Base-by-base conservation (phyloP, 1,139 yeast genomes). In the Lodderomyces orthopsilosis region DNA sequence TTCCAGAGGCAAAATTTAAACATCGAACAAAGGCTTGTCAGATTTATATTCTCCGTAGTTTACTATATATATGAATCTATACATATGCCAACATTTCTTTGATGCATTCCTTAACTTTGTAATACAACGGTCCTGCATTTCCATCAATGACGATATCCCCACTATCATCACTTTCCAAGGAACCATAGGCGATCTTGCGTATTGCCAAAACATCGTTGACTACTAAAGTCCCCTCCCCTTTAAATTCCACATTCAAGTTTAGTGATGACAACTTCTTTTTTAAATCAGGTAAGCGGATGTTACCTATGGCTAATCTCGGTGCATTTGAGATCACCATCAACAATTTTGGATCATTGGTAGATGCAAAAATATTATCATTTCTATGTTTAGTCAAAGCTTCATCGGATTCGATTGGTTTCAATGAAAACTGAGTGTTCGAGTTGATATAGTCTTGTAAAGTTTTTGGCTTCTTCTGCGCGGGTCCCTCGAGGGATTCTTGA, bases 211-310 rank as follows among this genome's bases (percentile, higher is more conserved):
- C 70, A 47, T 85, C 87, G 56, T 91, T 91, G 33, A 95, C 86
- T 7, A 91, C 95, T 41, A 93, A 68, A 0, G 91, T 83, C 59
- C 98, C 98, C 59, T 90, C 97, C 44, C 97, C 94, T 58, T 86
- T 82, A 60, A 93, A 89, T 56, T 91, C 97, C 0, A 96, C 96
- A 44, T 72, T 71, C 54, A 85, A 78, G 43, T 88, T 85, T 41
- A 68, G 65, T 15, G 73, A 69, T 23, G 75, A 63, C 40, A 91
- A 68, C 46, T 75, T 76, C 54, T 81, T 80, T 55, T 87, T 84
- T 45, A 93, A 70, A 53, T 90, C 96, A 0, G 95, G 88, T 30
- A 93, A 69, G 49, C 87, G 75, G 41, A 94, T 81, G 57, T 91
- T 96, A 40, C 99, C 99, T 49, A 93, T 88, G 23, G 94, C 85